A percentile compares a stretch with the other conserved stretches of the same genome.
These are phyloP conservation scores for Pichia thaimueangensis DNA, from an alignment of 805 yeast genomes.

Conservation along the genomic window DNA sequence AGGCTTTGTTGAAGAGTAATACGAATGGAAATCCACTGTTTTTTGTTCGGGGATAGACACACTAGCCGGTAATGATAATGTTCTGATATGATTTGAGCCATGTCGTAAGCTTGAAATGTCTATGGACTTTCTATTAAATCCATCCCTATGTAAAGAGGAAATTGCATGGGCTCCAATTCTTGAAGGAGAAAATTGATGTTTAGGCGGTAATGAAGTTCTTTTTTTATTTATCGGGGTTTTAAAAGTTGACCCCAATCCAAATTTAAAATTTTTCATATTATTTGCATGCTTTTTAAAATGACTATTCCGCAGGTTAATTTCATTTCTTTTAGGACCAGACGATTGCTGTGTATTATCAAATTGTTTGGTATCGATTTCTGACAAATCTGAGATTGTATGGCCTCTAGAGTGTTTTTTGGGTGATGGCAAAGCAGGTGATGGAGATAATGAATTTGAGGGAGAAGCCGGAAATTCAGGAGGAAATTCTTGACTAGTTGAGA, in stretches of 20 bases:
- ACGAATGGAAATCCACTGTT: conserved; percentile 23
- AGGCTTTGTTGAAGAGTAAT: conserved; percentile 18
- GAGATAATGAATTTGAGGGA: conserved; percentile 7
- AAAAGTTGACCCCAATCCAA: conserved; percentile 24
- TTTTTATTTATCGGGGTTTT: neutral
- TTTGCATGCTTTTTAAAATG: too few species aligned
- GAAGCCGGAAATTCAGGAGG: conserved; percentile 6
- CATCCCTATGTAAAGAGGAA: conserved; percentile 36
- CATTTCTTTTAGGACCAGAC: too few species aligned
- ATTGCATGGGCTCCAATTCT: conserved; percentile 70
- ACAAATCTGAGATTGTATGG: conserved; percentile 13
- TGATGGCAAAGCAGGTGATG: conserved; percentile 6
- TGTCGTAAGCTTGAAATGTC: conserved; percentile 21
- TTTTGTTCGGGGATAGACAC: conserved; percentile 29
- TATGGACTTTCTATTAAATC: conserved; percentile 20
- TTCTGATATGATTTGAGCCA: conserved; percentile 31
- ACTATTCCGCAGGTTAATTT: too few species aligned
- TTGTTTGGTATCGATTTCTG: conserved; percentile 6
- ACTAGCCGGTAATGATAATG: conserved; percentile 35
- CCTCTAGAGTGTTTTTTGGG: conserved; percentile 10
- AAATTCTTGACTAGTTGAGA: neutral
- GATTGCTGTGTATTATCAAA: too few species aligned
- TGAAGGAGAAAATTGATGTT: conserved; percentile 54
- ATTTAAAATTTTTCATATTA: conserved; percentile 23
- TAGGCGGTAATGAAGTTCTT: conserved; percentile 18